Evolutionary conservation across 129 eudicot species (phyloP).

Genomic region (Helianthus tuberosus): DNA sequence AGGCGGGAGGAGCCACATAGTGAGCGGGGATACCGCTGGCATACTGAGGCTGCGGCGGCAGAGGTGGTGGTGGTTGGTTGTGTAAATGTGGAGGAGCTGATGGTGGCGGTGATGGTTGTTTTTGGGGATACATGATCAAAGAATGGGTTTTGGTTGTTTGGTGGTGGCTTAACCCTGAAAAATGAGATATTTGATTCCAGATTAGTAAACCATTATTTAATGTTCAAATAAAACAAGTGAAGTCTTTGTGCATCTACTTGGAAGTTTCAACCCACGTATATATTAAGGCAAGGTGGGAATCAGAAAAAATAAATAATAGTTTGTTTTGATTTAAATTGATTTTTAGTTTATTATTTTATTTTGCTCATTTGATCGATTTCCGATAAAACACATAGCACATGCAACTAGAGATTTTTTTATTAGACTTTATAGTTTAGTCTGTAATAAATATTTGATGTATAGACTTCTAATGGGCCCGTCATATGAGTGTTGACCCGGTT

Average conservation of each 20-base stretch:
- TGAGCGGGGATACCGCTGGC: constrained; percentile 39
- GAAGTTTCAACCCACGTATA: neutral
- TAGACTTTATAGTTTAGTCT: too few species aligned
- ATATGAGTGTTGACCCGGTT: too few species aligned
- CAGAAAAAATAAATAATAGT: too few species aligned
- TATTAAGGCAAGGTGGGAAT: too few species aligned
- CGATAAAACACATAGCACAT: too few species aligned
- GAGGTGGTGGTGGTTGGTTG: constrained; percentile 12
- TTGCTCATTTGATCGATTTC: too few species aligned
- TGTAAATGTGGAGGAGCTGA: constrained; percentile 8
- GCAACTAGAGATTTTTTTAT: too few species aligned
- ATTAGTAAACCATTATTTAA: too few species aligned
- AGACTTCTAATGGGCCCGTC: too few species aligned
- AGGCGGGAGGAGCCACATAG: constrained; percentile 21
- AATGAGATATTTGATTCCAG: neutral
- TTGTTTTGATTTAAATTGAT: too few species aligned
- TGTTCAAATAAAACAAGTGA: neutral
- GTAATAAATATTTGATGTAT: too few species aligned
- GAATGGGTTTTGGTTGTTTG: neutral
- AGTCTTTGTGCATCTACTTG: neutral
- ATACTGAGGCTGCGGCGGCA: constrained; percentile 18
- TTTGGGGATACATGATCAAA: neutral
- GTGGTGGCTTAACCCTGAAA: neutral
- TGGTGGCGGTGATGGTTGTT: neutral
- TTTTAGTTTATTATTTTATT: too few species aligned